Evolutionary conservation across 306 rosid species (phyloP).

Genomic region (Styphnolobium japonicum): DNA sequence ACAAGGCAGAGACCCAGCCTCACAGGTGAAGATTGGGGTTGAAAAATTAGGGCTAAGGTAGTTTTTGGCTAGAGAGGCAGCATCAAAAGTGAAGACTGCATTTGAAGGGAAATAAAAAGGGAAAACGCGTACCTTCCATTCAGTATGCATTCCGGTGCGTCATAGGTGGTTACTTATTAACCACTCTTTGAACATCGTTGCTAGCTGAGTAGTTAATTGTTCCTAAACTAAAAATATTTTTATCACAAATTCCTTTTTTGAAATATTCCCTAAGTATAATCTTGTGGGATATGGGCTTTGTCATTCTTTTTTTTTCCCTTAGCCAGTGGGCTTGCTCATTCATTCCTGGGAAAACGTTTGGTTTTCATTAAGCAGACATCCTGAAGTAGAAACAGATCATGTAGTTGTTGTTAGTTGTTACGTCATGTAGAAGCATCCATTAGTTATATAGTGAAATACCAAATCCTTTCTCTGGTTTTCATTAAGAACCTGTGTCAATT

Average conservation of each 20-base stretch:
- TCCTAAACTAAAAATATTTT: background rate
- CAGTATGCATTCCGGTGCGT: too few relatives aligned
- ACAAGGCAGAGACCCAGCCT: too few relatives aligned
- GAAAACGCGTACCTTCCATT: too few relatives aligned
- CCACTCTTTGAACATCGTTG: background rate
- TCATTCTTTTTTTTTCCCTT: background rate
- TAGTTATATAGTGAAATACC: background rate
- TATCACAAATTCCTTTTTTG: background rate
- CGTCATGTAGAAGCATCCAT: background rate
- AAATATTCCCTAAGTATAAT: background rate
- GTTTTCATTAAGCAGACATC: background rate
- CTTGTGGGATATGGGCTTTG: background rate
- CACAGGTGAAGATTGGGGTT: too few relatives aligned
- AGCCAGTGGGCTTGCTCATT: background rate
- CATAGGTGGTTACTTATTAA: background rate
- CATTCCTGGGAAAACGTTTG: background rate
- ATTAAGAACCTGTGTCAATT: background rate
- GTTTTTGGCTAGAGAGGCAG: too few relatives aligned
- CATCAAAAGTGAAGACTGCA: too few relatives aligned
- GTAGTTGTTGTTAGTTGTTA: too few relatives aligned
- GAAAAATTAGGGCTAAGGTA: too few relatives aligned
- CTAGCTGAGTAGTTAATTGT: background rate
- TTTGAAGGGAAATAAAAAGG: too few relatives aligned
- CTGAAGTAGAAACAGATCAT: background rate
- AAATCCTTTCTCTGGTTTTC: conserved; percentile 8